Percentiles rank a stretch among this genome's conserved stretches.
These are phyloP conservation scores for Crinitomyces ghanaensis DNA, from an alignment of 805 yeast species.

Conservation along the genomic window DNA sequence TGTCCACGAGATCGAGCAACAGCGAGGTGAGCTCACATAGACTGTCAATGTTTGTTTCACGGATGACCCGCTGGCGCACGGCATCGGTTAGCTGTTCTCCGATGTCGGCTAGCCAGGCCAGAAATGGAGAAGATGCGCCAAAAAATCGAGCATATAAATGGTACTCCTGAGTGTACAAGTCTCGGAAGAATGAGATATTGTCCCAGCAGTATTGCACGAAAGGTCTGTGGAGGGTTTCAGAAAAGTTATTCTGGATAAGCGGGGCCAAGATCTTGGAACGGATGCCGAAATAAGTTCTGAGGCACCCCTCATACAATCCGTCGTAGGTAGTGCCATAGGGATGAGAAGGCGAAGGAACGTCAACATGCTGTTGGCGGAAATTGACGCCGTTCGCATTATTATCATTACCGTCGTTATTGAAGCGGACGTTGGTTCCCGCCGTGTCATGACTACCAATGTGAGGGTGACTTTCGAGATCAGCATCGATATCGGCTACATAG, in stretches of 20 bases:
- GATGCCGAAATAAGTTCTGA: constrained; percentile 47
- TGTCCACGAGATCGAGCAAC: constrained; percentile 30
- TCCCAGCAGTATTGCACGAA: constrained; percentile 53
- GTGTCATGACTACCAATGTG: no score
- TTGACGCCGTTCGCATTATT: no score
- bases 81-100: constrained; percentile 71
- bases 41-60: constrained; percentile 55
- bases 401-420: no score
- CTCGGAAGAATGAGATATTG: constrained; percentile 47
- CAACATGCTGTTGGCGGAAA: no score
- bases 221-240: constrained; percentile 26
- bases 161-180: constrained; percentile 49
- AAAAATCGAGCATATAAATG: constrained; percentile 41
- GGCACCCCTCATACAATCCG: constrained; percentile 55
- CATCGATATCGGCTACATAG: no score
- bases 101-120: constrained; percentile 48
- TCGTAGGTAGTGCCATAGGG: no score
- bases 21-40: constrained; percentile 69
- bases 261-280: constrained; percentile 41
- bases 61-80: constrained; percentile 52
- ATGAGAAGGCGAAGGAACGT: no score
- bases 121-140: constrained; percentile 30
- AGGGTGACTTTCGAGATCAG: no score
- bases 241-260: constrained; percentile 30
- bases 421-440: no score